Conservation (phyloP, 1,284 basidiomycete species). For the Irpex sp. region DNA sequence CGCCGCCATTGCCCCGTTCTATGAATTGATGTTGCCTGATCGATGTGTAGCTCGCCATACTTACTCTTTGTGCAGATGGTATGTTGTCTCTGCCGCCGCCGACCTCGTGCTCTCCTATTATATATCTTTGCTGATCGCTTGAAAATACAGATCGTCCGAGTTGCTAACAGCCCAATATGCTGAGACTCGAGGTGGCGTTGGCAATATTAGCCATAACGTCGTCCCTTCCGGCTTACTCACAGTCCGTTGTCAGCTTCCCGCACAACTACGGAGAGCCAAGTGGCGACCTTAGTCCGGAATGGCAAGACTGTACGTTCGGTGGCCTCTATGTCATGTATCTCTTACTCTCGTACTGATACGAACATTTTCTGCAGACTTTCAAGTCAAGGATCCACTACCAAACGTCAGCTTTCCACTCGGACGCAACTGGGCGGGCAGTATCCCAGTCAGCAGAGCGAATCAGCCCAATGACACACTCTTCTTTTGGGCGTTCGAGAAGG, state of each 20-base stretch:
- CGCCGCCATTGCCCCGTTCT: not conserved
- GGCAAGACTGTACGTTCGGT: not conserved
- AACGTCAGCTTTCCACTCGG: conserved; percentile 58
- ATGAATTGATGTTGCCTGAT: too few relatives aligned
- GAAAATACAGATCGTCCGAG: too few relatives aligned
- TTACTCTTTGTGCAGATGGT: too few relatives aligned
- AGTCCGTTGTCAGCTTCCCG: not conserved
- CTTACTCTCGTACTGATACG: not conserved
- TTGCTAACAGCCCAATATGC: too few relatives aligned
- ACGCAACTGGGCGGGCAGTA: conserved; percentile 64
- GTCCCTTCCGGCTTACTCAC: not conserved
- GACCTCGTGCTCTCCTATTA: too few relatives aligned
- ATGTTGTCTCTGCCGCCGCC: not conserved
- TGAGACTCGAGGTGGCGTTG: too few relatives aligned
- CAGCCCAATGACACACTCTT: conserved; percentile 67
- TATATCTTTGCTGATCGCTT: too few relatives aligned
- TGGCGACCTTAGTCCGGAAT: conserved; percentile 1
- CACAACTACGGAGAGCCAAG: not conserved
- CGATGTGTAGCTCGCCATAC: too few relatives aligned
- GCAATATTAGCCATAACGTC: too few relatives aligned
- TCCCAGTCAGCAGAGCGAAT: conserved; percentile 50
- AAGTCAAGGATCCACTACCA: conserved; percentile 40
- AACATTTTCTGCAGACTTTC: conserved; percentile 18
- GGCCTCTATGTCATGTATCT: not conserved
- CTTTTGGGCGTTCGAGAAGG: conserved; percentile 67